Evolutionary conservation across 83 land plant genomes (phyloP), one percentile per base, ranked within the genome.

Genomic region (Thuja plicata): DNA sequence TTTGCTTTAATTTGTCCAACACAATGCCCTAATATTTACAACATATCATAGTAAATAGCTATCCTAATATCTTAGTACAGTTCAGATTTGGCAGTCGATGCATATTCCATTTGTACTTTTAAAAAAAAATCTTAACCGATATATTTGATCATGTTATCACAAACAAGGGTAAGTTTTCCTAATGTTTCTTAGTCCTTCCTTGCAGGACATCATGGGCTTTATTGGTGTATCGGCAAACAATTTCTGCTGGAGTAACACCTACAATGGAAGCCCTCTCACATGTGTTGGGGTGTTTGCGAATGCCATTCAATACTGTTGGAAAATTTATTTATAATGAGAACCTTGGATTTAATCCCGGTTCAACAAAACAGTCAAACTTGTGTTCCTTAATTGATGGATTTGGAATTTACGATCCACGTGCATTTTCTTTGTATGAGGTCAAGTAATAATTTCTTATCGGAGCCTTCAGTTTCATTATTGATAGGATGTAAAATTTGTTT

Each of bases 371-470:
- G 10, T 87, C 90, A 66, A 95, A 87, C 70, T 74, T 90, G 1
- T 90, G 52, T 84, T 89, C 95, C 24, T 77, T 93, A 71, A 32
- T 91, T 34, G 94, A 95, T 88, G 96, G 96, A 6, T 95, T 95
- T 91, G 94, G 96, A 32, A 94, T 92, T 55, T 93, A 92, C 87
- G 96, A 95, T 88, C 91, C 93, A 45, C 93, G 96, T 62, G 90
- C 95, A 32, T 94, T 94, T 89, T 91, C 94, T 27, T 85, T 95
- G 73, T 66, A 91, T 85, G 95, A 95, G 96, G 96, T 95, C 24
- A 78, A 91, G 40, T 16, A 15, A 12, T 13, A 41, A 3, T 40
- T 40, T 24, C 85, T 45, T 45, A 27, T 82, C 45, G 54, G 54
- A 38, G 85, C 30, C 32, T 82, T 82, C 52, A 30, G 46, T 82